Percentiles rank a stretch among this genome's conserved stretches.
Conservation (phyloP, 257 asterid genomes). For the Penstemon eatonii region DNA sequence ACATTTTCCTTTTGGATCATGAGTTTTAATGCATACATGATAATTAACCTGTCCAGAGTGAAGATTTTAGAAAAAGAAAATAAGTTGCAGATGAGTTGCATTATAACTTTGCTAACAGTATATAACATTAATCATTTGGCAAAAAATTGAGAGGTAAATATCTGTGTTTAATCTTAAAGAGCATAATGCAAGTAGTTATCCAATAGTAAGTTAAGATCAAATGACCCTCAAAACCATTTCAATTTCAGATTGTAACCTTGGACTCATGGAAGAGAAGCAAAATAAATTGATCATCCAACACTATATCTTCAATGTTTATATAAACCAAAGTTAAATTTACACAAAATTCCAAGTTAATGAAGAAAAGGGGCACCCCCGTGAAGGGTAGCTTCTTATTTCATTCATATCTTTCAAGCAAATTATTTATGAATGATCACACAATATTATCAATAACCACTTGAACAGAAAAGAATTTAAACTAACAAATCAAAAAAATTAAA, state of each 20-base stretch:
- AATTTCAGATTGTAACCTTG: slow-evolving; percentile 6
- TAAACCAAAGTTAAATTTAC: not conserved
- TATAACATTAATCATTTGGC: slow-evolving; percentile 8
- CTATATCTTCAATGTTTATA: not conserved
- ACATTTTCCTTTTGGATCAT: not conserved
- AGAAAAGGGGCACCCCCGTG: not conserved
- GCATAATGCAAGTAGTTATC: slow-evolving; percentile 22
- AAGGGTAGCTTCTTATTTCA: not conserved
- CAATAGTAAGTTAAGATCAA: slow-evolving; percentile 4
- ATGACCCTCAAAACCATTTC: not conserved
- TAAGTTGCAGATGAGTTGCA: not conserved
- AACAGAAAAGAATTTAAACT: slow-evolving; percentile 9
- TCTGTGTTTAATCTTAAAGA: not conserved
- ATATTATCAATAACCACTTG: slow-evolving; percentile 2
- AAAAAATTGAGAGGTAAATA: slow-evolving; percentile 1
- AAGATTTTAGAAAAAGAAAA: slow-evolving; percentile 2
- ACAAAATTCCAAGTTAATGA: not conserved
- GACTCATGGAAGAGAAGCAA: not conserved
- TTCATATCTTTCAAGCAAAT: slow-evolving; percentile 10
- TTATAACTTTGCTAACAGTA: slow-evolving; percentile 16
- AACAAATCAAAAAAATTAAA: slow-evolving; percentile 12
- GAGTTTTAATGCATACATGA: too few relatives aligned
- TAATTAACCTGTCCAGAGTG: not conserved
- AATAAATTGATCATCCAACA: not conserved
- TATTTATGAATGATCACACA: slow-evolving; percentile 17